These are phyloP conservation scores for Fusarium torulosum DNA, from an alignment of 2,329 filamentous ascomycete genomes.

Conservation along the genomic window DNA sequence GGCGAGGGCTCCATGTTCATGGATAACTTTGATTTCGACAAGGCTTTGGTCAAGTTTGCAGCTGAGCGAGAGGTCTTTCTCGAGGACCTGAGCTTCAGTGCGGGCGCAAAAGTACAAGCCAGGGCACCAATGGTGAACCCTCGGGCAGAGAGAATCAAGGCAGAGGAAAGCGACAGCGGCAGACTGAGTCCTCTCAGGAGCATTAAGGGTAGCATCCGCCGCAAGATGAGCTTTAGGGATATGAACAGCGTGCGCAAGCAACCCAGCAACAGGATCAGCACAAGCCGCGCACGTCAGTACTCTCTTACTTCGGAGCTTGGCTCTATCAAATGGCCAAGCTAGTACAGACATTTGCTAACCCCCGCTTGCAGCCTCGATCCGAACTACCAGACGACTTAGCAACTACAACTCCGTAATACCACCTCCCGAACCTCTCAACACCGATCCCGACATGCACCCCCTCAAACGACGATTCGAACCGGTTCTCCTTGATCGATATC, in stretches of 20 bases:
- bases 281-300: slow-evolving; percentile 51
- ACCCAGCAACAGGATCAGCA: slow-evolving; percentile 76
- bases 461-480: slow-evolving; percentile 94
- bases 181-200: slow-evolving; percentile 68
- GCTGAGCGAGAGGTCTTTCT: slow-evolving; percentile 94
- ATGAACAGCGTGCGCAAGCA: slow-evolving; percentile 96
- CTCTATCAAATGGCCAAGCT: background rate
- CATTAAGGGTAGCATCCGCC: slow-evolving; percentile 86
- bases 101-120: slow-evolving; percentile 80
- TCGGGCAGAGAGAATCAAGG: slow-evolving; percentile 83
- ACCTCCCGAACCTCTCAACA: slow-evolving; percentile 88
- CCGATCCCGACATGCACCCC: slow-evolving; percentile 94
- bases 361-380: slow-evolving; percentile 64
- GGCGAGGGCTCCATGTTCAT: slow-evolving; percentile 56
- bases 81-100: slow-evolving; percentile 89
- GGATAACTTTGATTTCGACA: slow-evolving; percentile 90
- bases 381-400: slow-evolving; percentile 89
- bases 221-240: slow-evolving; percentile 92
- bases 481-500: slow-evolving; percentile 94
- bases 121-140: slow-evolving; percentile 81
- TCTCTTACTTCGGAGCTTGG: background rate
- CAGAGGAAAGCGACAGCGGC: slow-evolving; percentile 73
- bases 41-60: slow-evolving; percentile 92
- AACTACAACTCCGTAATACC: slow-evolving; percentile 99
- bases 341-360: slow-evolving; percentile 47